Evolutionary conservation across 164 flowering plant genomes (phyloP), one percentile per base, ranked within the genome.

Genomic region (Annona cherimola): DNA sequence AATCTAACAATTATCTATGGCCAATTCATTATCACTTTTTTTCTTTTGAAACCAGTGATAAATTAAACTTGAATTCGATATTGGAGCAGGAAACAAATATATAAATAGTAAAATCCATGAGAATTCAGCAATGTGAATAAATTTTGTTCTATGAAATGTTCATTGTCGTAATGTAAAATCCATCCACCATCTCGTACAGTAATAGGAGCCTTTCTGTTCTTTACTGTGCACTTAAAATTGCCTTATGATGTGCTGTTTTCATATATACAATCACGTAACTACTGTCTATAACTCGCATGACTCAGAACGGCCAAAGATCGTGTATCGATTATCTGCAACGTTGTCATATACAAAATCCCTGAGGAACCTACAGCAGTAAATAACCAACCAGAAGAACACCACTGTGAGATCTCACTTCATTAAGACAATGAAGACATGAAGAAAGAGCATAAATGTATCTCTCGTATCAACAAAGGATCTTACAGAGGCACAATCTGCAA

Each of bases 281-380:
- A 35, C 20, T 42, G 60, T 63, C 72, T 79, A 81, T 81, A 93
- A 76, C 74, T 95, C 98, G 70, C 98, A 93, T 2, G 99, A 84
- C 2, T 93, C 96, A 18, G 99, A 81, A 46, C 87, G 88, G 5
- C 98, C 98, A 73, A 95, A 95, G 45, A 93, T 11, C 16, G 80
- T 73, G 72, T 95, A 95, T 5, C 98, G 92, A 70, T 91, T 93
- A 77, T 92, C 73, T 60, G 99, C 99, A 65, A 95, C 80, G 71
- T 91, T 90, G 77, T 95, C 98, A 70, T 95, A 95, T 8, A 64
- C 85, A 68, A 87, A 81, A 74, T 95, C 93, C 42, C 99, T 79
- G 11, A 90, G 0, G 69, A 95, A 91, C 80, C 98, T 95, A 87
- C 85, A 85, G 61, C 42, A 69, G 19, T 26, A 0, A 73, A 40